These are phyloP conservation scores for Rhododendron kiyosumense DNA, from an alignment of 148 eudicot genomes.

Conservation along the genomic window DNA sequence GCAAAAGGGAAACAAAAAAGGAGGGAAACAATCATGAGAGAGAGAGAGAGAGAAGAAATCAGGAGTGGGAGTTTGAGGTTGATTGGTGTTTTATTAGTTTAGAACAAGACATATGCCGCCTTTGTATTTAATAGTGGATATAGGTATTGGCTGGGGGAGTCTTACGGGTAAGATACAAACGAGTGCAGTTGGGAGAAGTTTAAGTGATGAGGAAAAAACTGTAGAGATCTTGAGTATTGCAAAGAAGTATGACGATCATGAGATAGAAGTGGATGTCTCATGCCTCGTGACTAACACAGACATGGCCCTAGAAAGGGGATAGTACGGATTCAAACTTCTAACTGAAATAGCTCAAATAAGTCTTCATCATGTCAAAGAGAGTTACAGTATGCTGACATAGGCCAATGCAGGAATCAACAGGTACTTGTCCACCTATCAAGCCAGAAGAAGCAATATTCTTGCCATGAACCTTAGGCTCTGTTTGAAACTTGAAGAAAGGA, in stretches of 20 bases:
- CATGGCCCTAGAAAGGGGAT: background rate
- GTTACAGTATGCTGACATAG: background rate
- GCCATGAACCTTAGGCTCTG: background rate
- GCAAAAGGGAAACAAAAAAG: too few species aligned
- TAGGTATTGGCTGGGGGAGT: background rate
- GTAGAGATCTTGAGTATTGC: background rate
- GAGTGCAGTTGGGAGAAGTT: background rate
- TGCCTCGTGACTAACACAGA: background rate
- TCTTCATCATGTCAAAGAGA: background rate
- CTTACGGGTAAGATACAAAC: background rate
- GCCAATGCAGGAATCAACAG: background rate
- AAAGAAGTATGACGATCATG: background rate
- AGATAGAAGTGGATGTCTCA: background rate
- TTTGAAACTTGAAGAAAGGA: too few species aligned
- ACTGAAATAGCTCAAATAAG: background rate
- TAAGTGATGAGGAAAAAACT: too few species aligned
- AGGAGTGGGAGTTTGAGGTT: too few species aligned
- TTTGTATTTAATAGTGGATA: too few species aligned
- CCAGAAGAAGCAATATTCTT: background rate
- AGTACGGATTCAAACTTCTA: background rate
- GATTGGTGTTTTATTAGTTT: too few species aligned
- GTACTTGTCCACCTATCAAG: background rate
- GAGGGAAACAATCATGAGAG: too few species aligned
- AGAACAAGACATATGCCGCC: too few species aligned
- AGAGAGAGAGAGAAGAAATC: too few species aligned